Conservation (phyloP, 2,329 filamentous ascomycete genomes). For the Arthrobotrys entomopaga region DNA sequence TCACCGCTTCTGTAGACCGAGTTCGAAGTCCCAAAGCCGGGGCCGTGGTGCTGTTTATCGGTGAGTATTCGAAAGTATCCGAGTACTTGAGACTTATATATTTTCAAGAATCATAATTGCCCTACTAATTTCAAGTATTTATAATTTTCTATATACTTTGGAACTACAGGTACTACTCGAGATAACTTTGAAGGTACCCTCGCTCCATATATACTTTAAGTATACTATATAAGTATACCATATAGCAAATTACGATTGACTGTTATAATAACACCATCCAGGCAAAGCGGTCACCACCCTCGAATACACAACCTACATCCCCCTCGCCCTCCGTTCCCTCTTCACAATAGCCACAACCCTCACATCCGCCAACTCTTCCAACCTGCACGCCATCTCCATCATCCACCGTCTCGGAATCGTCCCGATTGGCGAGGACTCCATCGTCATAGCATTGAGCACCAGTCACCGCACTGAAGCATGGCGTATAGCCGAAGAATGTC, state of each 20-base stretch:
- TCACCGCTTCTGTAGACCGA: conserved; percentile 69
- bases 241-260: background rate
- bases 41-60: conserved; percentile 80
- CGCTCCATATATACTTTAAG: background rate
- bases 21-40: conserved; percentile 79
- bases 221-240: background rate
- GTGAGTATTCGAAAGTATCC: conserved; percentile 66
- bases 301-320: conserved; percentile 78
- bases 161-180: conserved; percentile 74
- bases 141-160: background rate
- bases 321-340: conserved; percentile 76
- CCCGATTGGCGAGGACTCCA: conserved; percentile 90
- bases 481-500: conserved; percentile 85
- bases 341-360: conserved; percentile 68
- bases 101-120: too few relatives aligned
- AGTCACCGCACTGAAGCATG: conserved; percentile 86
- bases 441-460: conserved; percentile 85
- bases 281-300: conserved; percentile 76
- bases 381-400: conserved; percentile 78
- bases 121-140: too few relatives aligned
- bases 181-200: conserved; percentile 72
- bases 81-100: too few relatives aligned
- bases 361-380: conserved; percentile 70
- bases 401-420: conserved; percentile 86
- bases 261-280: background rate